phyloP scores from a whole-genome alignment of 345 rosid genomes.

The Pistacia vera region DNA sequence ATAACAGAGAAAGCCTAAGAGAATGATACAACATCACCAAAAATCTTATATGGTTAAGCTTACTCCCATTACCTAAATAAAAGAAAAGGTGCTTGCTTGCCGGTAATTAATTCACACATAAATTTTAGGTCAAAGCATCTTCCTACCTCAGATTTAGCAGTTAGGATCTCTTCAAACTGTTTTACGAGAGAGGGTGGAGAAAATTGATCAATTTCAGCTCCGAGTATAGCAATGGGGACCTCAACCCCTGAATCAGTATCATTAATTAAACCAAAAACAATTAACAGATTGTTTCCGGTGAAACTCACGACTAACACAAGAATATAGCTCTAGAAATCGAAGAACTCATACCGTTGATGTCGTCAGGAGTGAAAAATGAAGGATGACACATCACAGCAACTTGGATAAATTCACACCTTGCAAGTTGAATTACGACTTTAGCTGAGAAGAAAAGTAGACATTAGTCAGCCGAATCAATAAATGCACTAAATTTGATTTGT shows the following conservation, averaged over 20 bases:
- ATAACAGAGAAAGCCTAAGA: too few relatives aligned
- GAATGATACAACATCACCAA: not conserved
- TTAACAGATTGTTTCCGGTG: not conserved
- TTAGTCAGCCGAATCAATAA: not conserved
- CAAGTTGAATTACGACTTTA: conserved; percentile 71
- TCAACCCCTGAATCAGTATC: conserved; percentile 39
- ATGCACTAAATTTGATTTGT: too few relatives aligned
- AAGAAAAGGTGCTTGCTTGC: not conserved
- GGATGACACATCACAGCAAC: conserved; percentile 81
- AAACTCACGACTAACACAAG: not conserved
- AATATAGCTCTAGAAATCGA: too few relatives aligned
- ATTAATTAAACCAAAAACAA: not conserved
- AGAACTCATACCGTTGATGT: conserved; percentile 59
- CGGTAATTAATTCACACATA: too few relatives aligned
- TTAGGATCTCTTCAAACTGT: conserved; percentile 48
- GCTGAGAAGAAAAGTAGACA: conserved; percentile 41
- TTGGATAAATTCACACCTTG: conserved; percentile 52
- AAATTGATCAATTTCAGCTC: conserved; percentile 51
- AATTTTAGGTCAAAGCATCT: not conserved
- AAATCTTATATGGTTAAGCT: not conserved
- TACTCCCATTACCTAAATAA: not conserved
- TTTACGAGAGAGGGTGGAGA: conserved; percentile 54
- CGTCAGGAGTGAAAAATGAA: conserved; percentile 64
- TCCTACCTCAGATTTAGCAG: conserved; percentile 46
- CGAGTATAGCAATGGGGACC: conserved; percentile 52